phyloP scores from a whole-genome alignment of 1,139 yeast species.

The Candida pseudoviswanathii region DNA sequence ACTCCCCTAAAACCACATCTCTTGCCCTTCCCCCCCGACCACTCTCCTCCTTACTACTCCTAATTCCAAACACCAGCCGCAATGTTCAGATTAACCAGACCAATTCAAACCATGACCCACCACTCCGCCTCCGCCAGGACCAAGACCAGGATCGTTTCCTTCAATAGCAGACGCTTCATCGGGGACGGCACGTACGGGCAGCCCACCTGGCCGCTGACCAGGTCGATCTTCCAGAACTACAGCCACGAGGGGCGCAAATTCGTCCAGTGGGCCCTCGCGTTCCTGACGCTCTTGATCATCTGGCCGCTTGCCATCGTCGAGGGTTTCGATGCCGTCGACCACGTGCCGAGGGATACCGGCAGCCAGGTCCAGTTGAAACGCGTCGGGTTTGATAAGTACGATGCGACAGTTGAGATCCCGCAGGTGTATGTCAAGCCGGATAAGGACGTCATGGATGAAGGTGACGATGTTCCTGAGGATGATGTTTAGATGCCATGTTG shows the following conservation, averaged over 20 bases:
- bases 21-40: not conserved
- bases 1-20: not conserved
- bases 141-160: not conserved
- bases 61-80: not conserved
- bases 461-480: not conserved
- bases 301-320: conserved; percentile 14
- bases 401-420: conserved; percentile 14
- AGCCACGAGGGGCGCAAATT: conserved; percentile 11
- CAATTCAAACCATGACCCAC: not conserved
- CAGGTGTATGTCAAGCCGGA: conserved; percentile 12
- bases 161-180: conserved; percentile 7
- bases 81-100: conserved; percentile 5
- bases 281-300: conserved; percentile 11
- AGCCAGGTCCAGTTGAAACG: conserved; percentile 14
- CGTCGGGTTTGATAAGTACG: conserved; percentile 10
- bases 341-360: conserved; percentile 17
- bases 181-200: conserved; percentile 12
- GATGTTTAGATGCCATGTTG: too few relatives aligned
- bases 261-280: conserved; percentile 15
- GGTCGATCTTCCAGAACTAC: conserved; percentile 3
- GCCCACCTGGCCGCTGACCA: conserved; percentile 15
- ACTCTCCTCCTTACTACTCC: not conserved
- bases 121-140: not conserved
- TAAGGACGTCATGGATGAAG: conserved; percentile 12
- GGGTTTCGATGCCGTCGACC: conserved; percentile 9